phyloP scores from a whole-genome alignment of 106 monocot species.

The Iris macrosiphon region DNA sequence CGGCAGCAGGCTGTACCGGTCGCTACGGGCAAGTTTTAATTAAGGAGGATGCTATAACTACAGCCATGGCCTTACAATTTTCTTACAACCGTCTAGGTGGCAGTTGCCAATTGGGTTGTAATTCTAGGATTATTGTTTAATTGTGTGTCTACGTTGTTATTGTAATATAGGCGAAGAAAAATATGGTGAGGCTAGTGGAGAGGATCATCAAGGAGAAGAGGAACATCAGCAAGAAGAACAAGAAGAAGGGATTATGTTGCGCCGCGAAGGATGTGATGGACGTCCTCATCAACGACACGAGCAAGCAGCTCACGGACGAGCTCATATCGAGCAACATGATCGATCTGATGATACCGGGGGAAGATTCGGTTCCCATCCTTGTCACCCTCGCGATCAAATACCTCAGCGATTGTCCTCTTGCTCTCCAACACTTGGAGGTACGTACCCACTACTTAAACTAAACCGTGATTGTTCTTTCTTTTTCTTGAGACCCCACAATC shows the following conservation, averaged over 20 bases:
- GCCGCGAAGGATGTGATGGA: slow-evolving; percentile 50
- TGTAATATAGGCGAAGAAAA: slow-evolving; percentile 39
- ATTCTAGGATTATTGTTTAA: not conserved
- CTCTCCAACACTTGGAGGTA: slow-evolving; percentile 74
- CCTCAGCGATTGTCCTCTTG: slow-evolving; percentile 74
- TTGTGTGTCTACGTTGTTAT: no score
- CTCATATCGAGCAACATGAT: slow-evolving; percentile 87
- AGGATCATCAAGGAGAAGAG: slow-evolving; percentile 56
- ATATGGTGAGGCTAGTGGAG: slow-evolving; percentile 57
- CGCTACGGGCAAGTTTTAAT: slow-evolving; percentile 45
- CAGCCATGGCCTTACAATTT: no score
- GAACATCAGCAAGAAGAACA: slow-evolving; percentile 12
- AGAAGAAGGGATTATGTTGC: not conserved
- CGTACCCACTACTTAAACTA: not conserved
- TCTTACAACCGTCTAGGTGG: no score
- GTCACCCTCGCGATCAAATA: slow-evolving; percentile 75
- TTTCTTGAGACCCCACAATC: no score
- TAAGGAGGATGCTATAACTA: no score
- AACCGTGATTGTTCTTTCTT: no score
- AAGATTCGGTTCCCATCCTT: slow-evolving; percentile 87
- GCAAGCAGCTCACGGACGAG: slow-evolving; percentile 62
- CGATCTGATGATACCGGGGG: slow-evolving; percentile 92
- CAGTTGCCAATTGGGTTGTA: not conserved
- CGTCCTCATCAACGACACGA: slow-evolving; percentile 52
- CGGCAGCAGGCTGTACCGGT: slow-evolving; percentile 65